A percentile compares a stretch with the other conserved stretches of the same genome.
These are phyloP conservation scores for Paracamarosporium sp. DNA, from an alignment of 2,329 filamentous ascomycete genomes.

Conservation along the genomic window DNA sequence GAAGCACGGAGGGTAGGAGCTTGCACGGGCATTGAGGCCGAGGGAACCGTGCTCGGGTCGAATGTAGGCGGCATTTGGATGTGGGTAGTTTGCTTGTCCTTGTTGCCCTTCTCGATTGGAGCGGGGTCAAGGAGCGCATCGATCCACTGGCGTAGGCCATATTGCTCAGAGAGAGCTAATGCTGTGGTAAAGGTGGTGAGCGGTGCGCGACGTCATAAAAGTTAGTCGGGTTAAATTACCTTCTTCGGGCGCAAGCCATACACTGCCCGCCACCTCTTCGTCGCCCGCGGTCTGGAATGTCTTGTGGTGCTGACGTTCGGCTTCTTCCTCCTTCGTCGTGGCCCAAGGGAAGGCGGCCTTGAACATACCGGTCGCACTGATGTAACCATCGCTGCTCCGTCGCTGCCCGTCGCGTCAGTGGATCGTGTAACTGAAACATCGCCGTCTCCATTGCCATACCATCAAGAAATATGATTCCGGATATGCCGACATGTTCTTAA, in stretches of 20 bases:
- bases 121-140: constrained; percentile 88
- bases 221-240: constrained; percentile 53
- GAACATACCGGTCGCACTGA: constrained; percentile 91
- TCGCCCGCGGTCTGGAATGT: constrained; percentile 78
- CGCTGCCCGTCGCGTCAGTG: constrained; percentile 59
- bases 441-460: constrained; percentile 55
- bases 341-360: constrained; percentile 87
- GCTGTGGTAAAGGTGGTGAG: constrained; percentile 61
- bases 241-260: constrained; percentile 87
- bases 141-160: constrained; percentile 86
- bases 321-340: constrained; percentile 73
- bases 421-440: constrained; percentile 15
- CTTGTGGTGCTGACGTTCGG: constrained; percentile 85
- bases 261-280: constrained; percentile 94
- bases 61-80: constrained; percentile 86
- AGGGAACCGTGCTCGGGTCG: constrained; percentile 58
- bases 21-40: constrained; percentile 38
- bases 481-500: constrained; percentile 62
- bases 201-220: background rate
- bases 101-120: constrained; percentile 72
- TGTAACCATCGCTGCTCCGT: constrained; percentile 81
- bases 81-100: constrained; percentile 71
- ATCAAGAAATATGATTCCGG: constrained; percentile 97
- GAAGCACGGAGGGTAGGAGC: constrained; percentile 42
- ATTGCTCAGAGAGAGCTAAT: constrained; percentile 83